A percentile compares a stretch with the other conserved stretches of the same genome.
Conservation (phyloP, 352 stramenopile genomes). For the Pythium plurisporium region DNA sequence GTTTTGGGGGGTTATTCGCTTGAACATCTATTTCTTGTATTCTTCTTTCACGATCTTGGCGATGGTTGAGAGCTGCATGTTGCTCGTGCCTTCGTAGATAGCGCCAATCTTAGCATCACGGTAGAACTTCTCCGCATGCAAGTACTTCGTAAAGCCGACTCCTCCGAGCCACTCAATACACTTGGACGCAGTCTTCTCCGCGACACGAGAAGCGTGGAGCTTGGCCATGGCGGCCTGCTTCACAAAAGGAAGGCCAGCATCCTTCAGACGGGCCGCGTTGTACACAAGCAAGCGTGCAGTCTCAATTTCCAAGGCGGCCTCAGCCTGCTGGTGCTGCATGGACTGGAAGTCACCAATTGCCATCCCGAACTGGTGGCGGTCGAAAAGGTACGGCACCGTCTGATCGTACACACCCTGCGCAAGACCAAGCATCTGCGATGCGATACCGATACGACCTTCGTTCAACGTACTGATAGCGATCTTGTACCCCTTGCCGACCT, state of each 20-base stretch:
- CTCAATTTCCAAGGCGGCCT: constrained; percentile 94
- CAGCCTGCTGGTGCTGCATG: constrained; percentile 96
- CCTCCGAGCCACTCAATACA: constrained; percentile 95
- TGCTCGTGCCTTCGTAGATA: constrained; percentile 98
- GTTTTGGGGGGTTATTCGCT: too few species aligned
- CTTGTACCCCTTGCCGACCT: constrained; percentile 92
- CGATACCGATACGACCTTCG: constrained; percentile 95
- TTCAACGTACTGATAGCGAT: constrained; percentile 98
- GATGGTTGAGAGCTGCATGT: constrained; percentile 96
- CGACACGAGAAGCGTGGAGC: constrained; percentile 92
- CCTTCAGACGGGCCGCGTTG: constrained; percentile 94
- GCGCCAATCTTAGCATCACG: constrained; percentile 96
- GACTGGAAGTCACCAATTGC: constrained; percentile 93
- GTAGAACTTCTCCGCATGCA: constrained; percentile 96
- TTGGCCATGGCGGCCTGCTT: constrained; percentile 98
- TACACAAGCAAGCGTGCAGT: constrained; percentile 91
- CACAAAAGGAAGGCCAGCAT: constrained; percentile 92
- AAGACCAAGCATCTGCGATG: constrained; percentile 95
- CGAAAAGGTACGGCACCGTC: constrained; percentile 94
- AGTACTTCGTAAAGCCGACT: constrained; percentile 94
- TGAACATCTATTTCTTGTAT: constrained; percentile 61
- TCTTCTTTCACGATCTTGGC: constrained; percentile 88
- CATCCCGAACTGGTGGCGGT: constrained; percentile 94
- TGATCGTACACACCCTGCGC: constrained; percentile 95
- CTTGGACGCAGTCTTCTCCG: constrained; percentile 93